These are phyloP conservation scores for Cladosporium oxysporum DNA, from an alignment of 2,329 filamentous ascomycete species.

Conservation along the genomic window DNA sequence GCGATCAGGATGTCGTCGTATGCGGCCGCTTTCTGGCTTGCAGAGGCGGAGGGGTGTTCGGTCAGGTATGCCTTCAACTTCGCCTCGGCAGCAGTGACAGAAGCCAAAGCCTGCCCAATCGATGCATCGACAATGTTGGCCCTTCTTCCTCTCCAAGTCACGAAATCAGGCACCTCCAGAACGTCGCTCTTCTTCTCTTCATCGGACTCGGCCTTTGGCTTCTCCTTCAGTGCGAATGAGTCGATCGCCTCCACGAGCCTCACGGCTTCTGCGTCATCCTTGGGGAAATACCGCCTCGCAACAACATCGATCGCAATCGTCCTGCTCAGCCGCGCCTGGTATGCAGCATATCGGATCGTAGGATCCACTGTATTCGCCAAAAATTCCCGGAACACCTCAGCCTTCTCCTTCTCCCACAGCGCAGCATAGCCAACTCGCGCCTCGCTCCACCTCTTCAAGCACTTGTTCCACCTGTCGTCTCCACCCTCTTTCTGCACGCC, in stretches of 20 bases:
- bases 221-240: slow-evolving; percentile 64
- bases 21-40: slow-evolving; percentile 72
- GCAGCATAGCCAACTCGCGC: slow-evolving; percentile 81
- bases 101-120: slow-evolving; percentile 79
- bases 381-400: slow-evolving; percentile 82
- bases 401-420: slow-evolving; percentile 65
- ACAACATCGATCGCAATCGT: slow-evolving; percentile 80
- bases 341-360: slow-evolving; percentile 90
- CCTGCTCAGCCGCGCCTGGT: slow-evolving; percentile 83
- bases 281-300: slow-evolving; percentile 75
- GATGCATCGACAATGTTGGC: slow-evolving; percentile 91
- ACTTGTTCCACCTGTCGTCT: slow-evolving; percentile 65
- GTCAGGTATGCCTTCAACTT: slow-evolving; percentile 51
- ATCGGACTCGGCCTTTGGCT: slow-evolving; percentile 33
- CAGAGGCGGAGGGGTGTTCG: slow-evolving; percentile 43
- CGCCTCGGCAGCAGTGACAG: slow-evolving; percentile 61
- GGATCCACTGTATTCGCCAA: slow-evolving; percentile 85
- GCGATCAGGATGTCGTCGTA: slow-evolving; percentile 90
- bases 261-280: slow-evolving; percentile 62
- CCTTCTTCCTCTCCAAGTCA: slow-evolving; percentile 82
- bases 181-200: slow-evolving; percentile 29
- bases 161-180: slow-evolving; percentile 64
- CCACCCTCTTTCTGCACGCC: slow-evolving; percentile 43
- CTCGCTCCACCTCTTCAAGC: slow-evolving; percentile 73
- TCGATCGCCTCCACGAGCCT: slow-evolving; percentile 71